Conservation (phyloP, 2,329 filamentous ascomycete species). For the Aspergillus sp. region DNA sequence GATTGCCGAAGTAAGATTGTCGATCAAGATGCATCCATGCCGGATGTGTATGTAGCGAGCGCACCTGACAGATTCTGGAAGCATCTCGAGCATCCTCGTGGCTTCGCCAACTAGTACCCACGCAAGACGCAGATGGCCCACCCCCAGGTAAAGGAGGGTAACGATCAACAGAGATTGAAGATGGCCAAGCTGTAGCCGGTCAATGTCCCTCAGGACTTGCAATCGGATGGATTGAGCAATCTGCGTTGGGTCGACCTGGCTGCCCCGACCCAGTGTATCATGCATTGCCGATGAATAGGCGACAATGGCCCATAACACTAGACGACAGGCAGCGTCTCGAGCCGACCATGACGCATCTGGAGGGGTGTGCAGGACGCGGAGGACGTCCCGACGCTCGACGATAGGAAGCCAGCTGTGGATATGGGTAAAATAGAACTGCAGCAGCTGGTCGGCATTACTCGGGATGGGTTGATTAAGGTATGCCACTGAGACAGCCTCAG, state of each 20-base stretch:
- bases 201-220: neutral
- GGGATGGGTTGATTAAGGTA: neutral
- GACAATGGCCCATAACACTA: neutral
- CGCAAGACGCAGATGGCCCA: neutral
- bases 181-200: neutral
- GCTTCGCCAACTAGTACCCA: neutral
- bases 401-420: conserved; percentile 74
- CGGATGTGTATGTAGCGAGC: conserved; percentile 14
- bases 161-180: neutral
- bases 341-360: conserved; percentile 18
- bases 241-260: too few relatives aligned
- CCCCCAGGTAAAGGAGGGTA: neutral
- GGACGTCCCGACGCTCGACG: conserved; percentile 62
- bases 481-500: neutral
- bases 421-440: conserved; percentile 71
- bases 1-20: conserved; percentile 18
- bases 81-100: neutral
- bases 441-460: conserved; percentile 42
- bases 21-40: conserved; percentile 19
- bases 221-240: neutral
- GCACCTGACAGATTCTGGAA: neutral
- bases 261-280: too few relatives aligned
- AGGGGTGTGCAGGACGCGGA: conserved; percentile 49
- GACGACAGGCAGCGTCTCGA: neutral
- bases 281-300: neutral